phyloP scores from a whole-genome alignment of 2,329 filamentous ascomycete genomes.

The Cercospora sp. region DNA sequence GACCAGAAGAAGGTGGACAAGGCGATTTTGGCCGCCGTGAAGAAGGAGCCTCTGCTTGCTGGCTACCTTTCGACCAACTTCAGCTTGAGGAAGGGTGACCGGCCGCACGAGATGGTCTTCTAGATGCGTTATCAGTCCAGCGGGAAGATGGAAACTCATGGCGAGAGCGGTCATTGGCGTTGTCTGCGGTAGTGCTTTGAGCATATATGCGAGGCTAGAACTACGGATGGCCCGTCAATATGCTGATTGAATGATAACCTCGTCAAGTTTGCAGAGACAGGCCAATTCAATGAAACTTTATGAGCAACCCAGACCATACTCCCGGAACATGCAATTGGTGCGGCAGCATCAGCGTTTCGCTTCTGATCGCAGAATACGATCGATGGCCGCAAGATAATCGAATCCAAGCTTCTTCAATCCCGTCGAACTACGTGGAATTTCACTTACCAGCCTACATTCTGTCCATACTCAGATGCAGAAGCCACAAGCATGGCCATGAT shows the following conservation, averaged over 20 bases:
- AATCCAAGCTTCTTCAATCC: neutral
- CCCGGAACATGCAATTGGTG: neutral
- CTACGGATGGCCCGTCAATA: constrained; percentile 13
- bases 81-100: constrained; percentile 98
- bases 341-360: neutral
- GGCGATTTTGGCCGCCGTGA: constrained; percentile 90
- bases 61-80: constrained; percentile 95
- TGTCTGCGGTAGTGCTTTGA: constrained; percentile 23
- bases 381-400: neutral
- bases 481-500: neutral
- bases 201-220: constrained; percentile 14
- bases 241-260: constrained; percentile 26
- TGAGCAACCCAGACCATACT: constrained; percentile 5
- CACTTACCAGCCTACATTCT: neutral
- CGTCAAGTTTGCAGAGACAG: constrained; percentile 17
- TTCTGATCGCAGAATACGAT: neutral
- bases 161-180: constrained; percentile 28
- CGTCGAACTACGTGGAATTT: neutral
- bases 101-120: constrained; percentile 99
- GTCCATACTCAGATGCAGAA: neutral
- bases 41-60: constrained; percentile 93
- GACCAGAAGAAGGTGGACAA: constrained; percentile 99
- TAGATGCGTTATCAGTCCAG: constrained; percentile 55
- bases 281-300: constrained; percentile 19
- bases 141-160: constrained; percentile 24